These are phyloP conservation scores for Penstemon eatonii DNA, from an alignment of 257 asterid genomes.

Conservation along the genomic window DNA sequence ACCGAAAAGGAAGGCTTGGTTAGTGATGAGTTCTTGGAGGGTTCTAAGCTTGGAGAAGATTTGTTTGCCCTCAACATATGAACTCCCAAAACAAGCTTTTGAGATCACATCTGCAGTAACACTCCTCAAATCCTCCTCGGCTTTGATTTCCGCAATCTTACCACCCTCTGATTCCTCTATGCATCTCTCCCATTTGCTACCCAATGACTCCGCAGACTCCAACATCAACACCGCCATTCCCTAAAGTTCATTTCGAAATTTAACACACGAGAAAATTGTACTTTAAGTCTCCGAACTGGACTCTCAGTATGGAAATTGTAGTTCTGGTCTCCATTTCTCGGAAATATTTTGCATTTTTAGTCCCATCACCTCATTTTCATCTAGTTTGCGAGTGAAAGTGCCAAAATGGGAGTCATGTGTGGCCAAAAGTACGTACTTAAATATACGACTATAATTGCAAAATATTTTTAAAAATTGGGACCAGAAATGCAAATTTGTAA, in stretches of 20 bases:
- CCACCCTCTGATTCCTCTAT: slow-evolving; percentile 43
- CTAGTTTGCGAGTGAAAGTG: too few species aligned
- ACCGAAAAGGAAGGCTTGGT: slow-evolving; percentile 60
- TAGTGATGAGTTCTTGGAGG: slow-evolving; percentile 61
- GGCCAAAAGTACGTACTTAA: too few species aligned
- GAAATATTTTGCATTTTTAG: too few species aligned
- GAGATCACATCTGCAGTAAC: slow-evolving; percentile 85
- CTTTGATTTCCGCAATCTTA: slow-evolving; percentile 51
- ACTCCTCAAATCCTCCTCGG: slow-evolving; percentile 66
- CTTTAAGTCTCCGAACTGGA: too few species aligned
- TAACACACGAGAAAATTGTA: too few species aligned
- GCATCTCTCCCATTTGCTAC: slow-evolving; percentile 53
- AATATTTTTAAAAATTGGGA: too few species aligned
- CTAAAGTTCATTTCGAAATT: slow-evolving; percentile 24
- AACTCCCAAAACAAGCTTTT: slow-evolving; percentile 84
- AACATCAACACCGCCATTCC: slow-evolving; percentile 75
- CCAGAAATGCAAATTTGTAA: too few species aligned
- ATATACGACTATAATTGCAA: too few species aligned
- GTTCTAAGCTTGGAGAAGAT: slow-evolving; percentile 80
- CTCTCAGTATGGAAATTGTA: too few species aligned
- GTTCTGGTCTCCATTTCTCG: too few species aligned
- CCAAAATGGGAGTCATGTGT: too few species aligned
- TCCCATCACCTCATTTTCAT: too few species aligned
- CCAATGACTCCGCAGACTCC: slow-evolving; percentile 54
- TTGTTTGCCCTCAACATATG: slow-evolving; percentile 60